phyloP scores from a whole-genome alignment of 2,329 filamentous ascomycete species.

The Corinectria fuckeliana region DNA sequence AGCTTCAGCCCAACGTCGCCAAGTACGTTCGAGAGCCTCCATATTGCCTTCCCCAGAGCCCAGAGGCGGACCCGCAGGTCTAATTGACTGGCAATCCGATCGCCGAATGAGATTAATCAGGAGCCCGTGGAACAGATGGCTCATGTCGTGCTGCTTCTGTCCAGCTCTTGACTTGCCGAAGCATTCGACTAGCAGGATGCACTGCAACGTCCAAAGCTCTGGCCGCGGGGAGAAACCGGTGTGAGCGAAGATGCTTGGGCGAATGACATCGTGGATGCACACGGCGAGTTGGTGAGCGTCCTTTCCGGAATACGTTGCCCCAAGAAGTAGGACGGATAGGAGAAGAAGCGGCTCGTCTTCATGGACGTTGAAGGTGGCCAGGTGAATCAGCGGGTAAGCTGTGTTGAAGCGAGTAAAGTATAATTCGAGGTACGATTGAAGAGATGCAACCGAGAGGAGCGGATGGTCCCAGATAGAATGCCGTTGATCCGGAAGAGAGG shows the following conservation, averaged over 20 bases:
- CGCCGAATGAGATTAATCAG: slow-evolving; percentile 48
- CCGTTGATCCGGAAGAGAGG: slow-evolving; percentile 51
- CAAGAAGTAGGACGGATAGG: slow-evolving; percentile 62
- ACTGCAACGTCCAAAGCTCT: slow-evolving; percentile 66
- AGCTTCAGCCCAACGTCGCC: slow-evolving; percentile 59
- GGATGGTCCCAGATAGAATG: slow-evolving; percentile 51
- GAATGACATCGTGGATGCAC: slow-evolving; percentile 66
- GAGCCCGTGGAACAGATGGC: slow-evolving; percentile 58
- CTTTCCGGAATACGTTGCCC: slow-evolving; percentile 66
- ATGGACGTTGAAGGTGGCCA: slow-evolving; percentile 61
- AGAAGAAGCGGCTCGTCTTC: slow-evolving; percentile 59
- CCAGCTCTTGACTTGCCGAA: slow-evolving; percentile 69
- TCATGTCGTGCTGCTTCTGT: slow-evolving; percentile 68
- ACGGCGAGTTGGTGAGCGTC: slow-evolving; percentile 66
- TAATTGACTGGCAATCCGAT: slow-evolving; percentile 45
- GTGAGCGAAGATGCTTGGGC: slow-evolving; percentile 65
- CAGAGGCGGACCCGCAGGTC: slow-evolving; percentile 32
- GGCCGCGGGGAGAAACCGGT: slow-evolving; percentile 63
- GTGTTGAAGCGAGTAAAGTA: slow-evolving; percentile 68
- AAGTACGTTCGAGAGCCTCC: slow-evolving; percentile 52
- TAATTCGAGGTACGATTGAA: slow-evolving; percentile 64
- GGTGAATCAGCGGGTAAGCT: slow-evolving; percentile 65
- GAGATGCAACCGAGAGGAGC: slow-evolving; percentile 54
- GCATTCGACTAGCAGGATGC: slow-evolving; percentile 67
- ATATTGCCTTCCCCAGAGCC: slow-evolving; percentile 38